Base-by-base conservation (phyloP, 352 stramenopile species). In the Peronospora destructor region DNA sequence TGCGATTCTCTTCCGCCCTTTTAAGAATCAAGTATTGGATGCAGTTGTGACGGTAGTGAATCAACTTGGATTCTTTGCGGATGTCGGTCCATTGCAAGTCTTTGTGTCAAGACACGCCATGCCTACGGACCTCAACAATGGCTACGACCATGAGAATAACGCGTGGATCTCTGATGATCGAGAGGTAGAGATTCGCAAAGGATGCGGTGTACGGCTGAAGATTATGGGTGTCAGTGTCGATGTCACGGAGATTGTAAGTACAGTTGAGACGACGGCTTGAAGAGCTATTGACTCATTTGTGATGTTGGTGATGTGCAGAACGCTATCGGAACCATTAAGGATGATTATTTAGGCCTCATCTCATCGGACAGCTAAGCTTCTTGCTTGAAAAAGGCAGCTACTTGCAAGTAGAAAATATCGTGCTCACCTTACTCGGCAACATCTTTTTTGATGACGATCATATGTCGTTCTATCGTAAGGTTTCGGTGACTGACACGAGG, bases 281-380 rank as follows among this genome's bases (percentile, higher is more conserved):
- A 45, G 14, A 45, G 42, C 12, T 59, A 42, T n/a, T 61, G 44
- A 56, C 12, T 58, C 29, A 13, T 36, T 32, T 49, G 25, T 17
- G n/a, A 12, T 45, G 16, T 1, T 26, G 16, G 5, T 34, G 38
- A 12, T 56, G 39, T 59, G 37, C 54, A 93, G 82, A 97, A 96
- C 39, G 95, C 95, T 14, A 97, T 98, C 62, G 95, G 93, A 36
- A 98, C 92, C 44, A 98, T 98, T 59, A 98, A 98, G 63, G 95
- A 98, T 66, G 95, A 98, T 62, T 98, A 97, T 87, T 87, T 98
- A 79, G 95, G 95, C 48, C 83, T 98, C 49, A 96, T 98, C 58
- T 91, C 81, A 37, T 87, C 81, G 11, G 81, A 91, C 45, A 89
- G 81, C 62, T 87, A 65, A 47, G 0, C 17, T 56, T n/a, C 13